Evolutionary conservation across 1,284 basidiomycete species (phyloP).

Genomic region (Trametes hirsuta): DNA sequence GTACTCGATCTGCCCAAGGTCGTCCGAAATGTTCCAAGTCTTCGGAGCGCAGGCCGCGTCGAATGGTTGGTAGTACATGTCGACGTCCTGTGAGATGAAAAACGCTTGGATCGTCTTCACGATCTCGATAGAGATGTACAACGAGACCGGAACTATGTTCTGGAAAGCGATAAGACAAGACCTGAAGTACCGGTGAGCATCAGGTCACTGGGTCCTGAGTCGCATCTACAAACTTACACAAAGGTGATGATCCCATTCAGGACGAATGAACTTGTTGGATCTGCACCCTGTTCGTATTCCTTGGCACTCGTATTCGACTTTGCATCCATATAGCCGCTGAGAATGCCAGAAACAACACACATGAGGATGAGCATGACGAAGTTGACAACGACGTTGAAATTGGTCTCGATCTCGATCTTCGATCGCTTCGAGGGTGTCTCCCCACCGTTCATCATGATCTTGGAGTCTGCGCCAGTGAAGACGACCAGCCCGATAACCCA

Average conservation of each 20-base stretch:
- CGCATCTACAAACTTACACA: conserved; percentile 59
- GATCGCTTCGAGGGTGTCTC: conserved; percentile 91
- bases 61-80: conserved; percentile 93
- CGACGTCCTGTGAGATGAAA: conserved; percentile 96
- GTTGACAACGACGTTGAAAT: conserved; percentile 97
- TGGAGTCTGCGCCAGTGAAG: conserved; percentile 95
- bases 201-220: not conserved
- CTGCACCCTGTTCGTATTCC: conserved; percentile 72
- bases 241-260: conserved; percentile 90
- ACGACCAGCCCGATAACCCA: conserved; percentile 96
- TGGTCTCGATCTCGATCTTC: conserved; percentile 99
- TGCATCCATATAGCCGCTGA: conserved; percentile 76
- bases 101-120: conserved; percentile 98
- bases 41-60: conserved; percentile 93
- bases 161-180: conserved; percentile 94
- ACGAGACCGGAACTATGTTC: conserved; percentile 96
- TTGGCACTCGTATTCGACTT: conserved; percentile 68
- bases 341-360: conserved; percentile 75
- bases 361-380: conserved; percentile 82
- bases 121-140: conserved; percentile 98
- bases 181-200: conserved; percentile 39
- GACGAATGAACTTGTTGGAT: conserved; percentile 62
- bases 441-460: conserved; percentile 97
- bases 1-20: conserved; percentile 97
- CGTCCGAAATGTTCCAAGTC: conserved; percentile 98